Base-by-base conservation (phyloP, 192 early-diverging fungal genomes). In the Geranomyces michiganensis region DNA sequence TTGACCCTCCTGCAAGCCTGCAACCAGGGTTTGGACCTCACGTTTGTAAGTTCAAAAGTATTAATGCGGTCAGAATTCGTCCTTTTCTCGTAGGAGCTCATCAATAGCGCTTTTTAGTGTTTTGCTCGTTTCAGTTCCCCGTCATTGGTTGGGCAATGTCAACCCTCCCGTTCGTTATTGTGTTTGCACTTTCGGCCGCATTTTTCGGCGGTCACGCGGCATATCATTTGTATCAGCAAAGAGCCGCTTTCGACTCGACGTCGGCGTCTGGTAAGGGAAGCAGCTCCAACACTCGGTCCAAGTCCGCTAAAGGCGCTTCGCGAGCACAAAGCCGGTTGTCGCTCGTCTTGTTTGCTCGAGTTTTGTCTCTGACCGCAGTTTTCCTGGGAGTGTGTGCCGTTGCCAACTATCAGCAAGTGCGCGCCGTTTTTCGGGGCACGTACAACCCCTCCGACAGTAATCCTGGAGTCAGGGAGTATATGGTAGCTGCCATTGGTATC, bases 21-120 rank as follows among this genome's bases (percentile, higher is more conserved):
- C 61, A 64, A 0, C 70, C 70, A 14, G 70, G 70, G 19, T 72
- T 64, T 43, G 59, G 27, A 9, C 70, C 70, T 19, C 68, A 70
- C 43, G 58, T 70, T 19, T 48, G 65, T 66, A 49, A 48, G 65
- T 66, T 29, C 19, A 29, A 14, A 7, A 10, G 36, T 10, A 41
- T 41, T 21, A 49, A n/a, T 49, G 48, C 48, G 0, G 48, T 1
- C 1, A n/a, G 48, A 49, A 1, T n/a, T n/a, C 19, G n/a, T 49
- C 30, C 30, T 30, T 27, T 29, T 21, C 14, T 61, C 21, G 21
- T 30, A n/a, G n/a, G n/a, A n/a, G n/a, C n/a, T n/a, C n/a, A n/a
- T n/a, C n/a, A n/a, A n/a, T n/a, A n/a, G n/a, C n/a, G n/a, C n/a
- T n/a, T n/a, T n/a, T n/a, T n/a, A 56, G 47, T 72, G 26, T 72